These are phyloP conservation scores for Cinchona pubescens DNA, from an alignment of 257 asterid genomes.

Conservation along the genomic window DNA sequence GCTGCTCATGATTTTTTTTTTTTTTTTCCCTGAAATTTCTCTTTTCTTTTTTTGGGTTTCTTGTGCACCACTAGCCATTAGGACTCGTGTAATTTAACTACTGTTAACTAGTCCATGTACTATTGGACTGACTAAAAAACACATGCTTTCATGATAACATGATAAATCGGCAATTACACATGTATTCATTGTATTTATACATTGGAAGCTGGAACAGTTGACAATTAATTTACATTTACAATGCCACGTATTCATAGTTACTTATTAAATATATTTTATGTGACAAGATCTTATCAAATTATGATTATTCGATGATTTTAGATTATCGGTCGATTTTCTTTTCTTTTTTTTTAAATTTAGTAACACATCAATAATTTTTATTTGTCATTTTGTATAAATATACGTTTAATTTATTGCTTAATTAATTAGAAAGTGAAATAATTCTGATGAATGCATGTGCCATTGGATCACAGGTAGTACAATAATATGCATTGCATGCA, in stretches of 20 bases:
- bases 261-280: neutral
- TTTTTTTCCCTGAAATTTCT: neutral
- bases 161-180: neutral
- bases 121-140: neutral
- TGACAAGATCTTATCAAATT: too few species aligned
- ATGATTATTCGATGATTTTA: too few species aligned
- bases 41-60: neutral
- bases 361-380: too few species aligned
- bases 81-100: too few species aligned
- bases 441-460: constrained; percentile 7
- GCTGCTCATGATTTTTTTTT: too few species aligned
- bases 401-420: too few species aligned
- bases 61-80: neutral
- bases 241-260: too few species aligned
- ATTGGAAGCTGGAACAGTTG: neutral
- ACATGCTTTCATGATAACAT: neutral
- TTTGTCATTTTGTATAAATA: too few species aligned
- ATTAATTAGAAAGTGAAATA: neutral
- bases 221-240: neutral
- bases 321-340: too few species aligned
- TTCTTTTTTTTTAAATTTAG: too few species aligned
- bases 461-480: neutral
- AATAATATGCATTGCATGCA: constrained; percentile 12
- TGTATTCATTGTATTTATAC: neutral
- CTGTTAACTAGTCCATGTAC: neutral